A percentile compares a stretch with the other conserved stretches of the same genome.
Conservation (phyloP, 2,329 filamentous ascomycete genomes). For the Colletotrichum cereale region DNA sequence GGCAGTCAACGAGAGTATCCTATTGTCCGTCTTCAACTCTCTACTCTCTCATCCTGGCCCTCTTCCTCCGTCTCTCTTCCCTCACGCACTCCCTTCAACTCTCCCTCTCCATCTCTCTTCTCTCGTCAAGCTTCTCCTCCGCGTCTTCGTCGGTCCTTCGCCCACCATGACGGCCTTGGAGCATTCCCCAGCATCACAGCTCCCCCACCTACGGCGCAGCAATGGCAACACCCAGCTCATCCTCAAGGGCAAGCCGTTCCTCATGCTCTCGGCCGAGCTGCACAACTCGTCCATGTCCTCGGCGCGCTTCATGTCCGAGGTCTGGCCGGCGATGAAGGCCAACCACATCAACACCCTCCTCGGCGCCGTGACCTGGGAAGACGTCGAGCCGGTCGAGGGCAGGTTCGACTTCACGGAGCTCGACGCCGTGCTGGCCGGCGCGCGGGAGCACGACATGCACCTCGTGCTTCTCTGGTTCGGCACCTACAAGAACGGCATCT, state of each 20-base stretch:
- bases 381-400: conserved; percentile 52
- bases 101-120: not conserved
- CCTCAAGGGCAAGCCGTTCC: conserved; percentile 53
- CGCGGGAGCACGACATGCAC: conserved; percentile 49
- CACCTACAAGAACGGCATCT: conserved; percentile 55
- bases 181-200: conserved; percentile 8
- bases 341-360: conserved; percentile 53
- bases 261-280: conserved; percentile 51
- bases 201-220: conserved; percentile 42
- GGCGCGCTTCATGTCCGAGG: conserved; percentile 49
- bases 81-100: not conserved
- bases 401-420: conserved; percentile 52
- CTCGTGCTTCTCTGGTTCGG: conserved; percentile 56
- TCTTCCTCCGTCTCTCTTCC: not conserved
- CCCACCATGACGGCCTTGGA: conserved; percentile 33
- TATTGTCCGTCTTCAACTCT: not conserved
- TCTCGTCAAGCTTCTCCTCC: not conserved
- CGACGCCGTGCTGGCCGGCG: conserved; percentile 49
- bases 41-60: not conserved
- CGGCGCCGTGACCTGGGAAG: conserved; percentile 53
- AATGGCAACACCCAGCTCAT: conserved; percentile 51
- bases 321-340: conserved; percentile 49
- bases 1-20: not conserved
- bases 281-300: conserved; percentile 53
- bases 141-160: not conserved